Evolutionary conservation across 495 filamentous ascomycete species (phyloP).

Genomic region (Penicillium coprophilum): DNA sequence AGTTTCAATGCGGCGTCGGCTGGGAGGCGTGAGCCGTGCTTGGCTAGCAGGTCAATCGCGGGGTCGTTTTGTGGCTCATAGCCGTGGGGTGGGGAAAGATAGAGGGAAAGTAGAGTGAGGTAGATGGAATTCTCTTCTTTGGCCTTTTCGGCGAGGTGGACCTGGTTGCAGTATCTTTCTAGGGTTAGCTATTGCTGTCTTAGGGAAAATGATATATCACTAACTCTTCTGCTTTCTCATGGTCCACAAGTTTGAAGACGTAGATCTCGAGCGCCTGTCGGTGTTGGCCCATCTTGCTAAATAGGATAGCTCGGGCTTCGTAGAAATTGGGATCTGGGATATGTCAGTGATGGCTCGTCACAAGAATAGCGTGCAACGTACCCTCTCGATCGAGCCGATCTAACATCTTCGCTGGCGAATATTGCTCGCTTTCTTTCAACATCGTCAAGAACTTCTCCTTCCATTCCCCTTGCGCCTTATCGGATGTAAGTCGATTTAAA

Average conservation of each 20-base stretch:
- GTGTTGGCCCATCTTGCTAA: slow-evolving; percentile 95
- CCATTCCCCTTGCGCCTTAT: slow-evolving; percentile 54
- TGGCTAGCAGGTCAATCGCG: slow-evolving; percentile 81
- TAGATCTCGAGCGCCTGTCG: slow-evolving; percentile 93
- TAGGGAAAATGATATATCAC: slow-evolving; percentile 5
- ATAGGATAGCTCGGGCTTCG: slow-evolving; percentile 86
- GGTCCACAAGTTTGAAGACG: slow-evolving; percentile 87
- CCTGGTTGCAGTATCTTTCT: slow-evolving; percentile 80
- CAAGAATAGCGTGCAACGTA: slow-evolving; percentile 39
- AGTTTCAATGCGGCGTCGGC: slow-evolving; percentile 79
- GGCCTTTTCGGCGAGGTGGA: slow-evolving; percentile 64
- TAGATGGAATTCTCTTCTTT: slow-evolving; percentile 74
- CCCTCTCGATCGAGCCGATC: slow-evolving; percentile 74
- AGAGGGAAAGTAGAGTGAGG: slow-evolving; percentile 84
- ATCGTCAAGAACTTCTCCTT: slow-evolving; percentile 69
- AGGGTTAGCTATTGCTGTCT: slow-evolving; percentile 16
- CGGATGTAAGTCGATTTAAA: slow-evolving; percentile 53
- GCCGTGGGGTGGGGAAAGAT: slow-evolving; percentile 77
- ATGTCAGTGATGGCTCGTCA: background rate
- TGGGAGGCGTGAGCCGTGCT: slow-evolving; percentile 88
- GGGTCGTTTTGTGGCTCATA: slow-evolving; percentile 72
- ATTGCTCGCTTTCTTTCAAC: slow-evolving; percentile 72
- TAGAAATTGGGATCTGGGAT: slow-evolving; percentile 74
- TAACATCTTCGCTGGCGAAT: slow-evolving; percentile 74
- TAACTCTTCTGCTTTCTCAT: slow-evolving; percentile 88